Base-by-base conservation (phyloP, 331 rosid genomes). In the Stylosanthes scabra region DNA sequence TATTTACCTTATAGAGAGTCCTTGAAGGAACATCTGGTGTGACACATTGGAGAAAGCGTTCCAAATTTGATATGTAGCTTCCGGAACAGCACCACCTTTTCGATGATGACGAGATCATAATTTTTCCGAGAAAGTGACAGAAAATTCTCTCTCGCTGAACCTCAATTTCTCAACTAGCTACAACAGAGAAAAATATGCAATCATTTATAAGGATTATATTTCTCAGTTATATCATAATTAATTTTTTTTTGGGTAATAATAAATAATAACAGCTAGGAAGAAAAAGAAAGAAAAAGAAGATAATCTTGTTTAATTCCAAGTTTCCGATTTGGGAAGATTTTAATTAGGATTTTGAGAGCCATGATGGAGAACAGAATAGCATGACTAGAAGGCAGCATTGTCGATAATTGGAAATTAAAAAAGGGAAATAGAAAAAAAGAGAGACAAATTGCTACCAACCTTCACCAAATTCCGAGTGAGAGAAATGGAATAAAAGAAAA, bases 21-120 rank as follows among this genome's bases (percentile, higher is more conserved):
- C 56, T 67, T 2, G 88, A 84, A 70, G 93, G 84, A 70, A 91
- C 85, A 20, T 71, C 25, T 9, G 97, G 97, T 62, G 96, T 87
- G 16, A 86, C 87, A 45, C 83, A 63, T 2, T 79, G 84, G 60
- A 91, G 85, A 71, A 91, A 87, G 15, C 81, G 82, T 73, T 86
- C 83, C 52, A 87, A 74, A 84, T 91, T 91, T 2, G 97, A 76
- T 11, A 65, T 45, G 39, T 61, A 68, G 49, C 2, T 61, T 41
- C 50, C 20, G 11, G 61, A 12, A 58, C 75, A 57, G 2, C 6
- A 44, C 55, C 49, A n/a, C n/a, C n/a, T 51, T 41, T 0, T 51
- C 4, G 75, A 50, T 3, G 66, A 57, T 1, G 70, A 71, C 61
- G 71, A 28, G n/a, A 28, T 28, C 80, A 79, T 79, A 8, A 54